Percentiles rank a stretch among this genome's conserved stretches.
Evolutionary conservation across 2,329 filamentous ascomycete genomes (phyloP).

Genomic region (Catunica adiposa): DNA sequence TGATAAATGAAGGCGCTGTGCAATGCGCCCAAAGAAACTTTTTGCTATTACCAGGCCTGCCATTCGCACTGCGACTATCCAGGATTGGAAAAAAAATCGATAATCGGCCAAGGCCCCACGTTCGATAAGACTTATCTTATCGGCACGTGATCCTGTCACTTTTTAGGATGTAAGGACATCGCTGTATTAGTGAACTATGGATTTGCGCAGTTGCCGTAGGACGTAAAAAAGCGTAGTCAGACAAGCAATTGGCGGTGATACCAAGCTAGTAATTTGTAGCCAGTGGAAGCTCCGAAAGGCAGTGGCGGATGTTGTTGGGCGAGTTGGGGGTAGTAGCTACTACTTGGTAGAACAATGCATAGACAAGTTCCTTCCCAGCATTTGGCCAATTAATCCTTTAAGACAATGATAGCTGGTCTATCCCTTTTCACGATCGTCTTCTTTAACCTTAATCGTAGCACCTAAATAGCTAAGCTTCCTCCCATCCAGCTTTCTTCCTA

Average conservation of each 20-base stretch:
- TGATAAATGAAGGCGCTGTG: background rate
- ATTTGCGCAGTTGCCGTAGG: no score
- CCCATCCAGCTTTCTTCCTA: background rate
- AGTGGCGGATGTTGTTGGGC: no score
- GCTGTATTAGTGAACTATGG: background rate
- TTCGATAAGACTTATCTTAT: conserved; percentile 11
- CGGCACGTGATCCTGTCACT: conserved; percentile 2
- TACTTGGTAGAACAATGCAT: background rate
- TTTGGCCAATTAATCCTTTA: conserved; percentile 2
- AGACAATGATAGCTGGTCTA: background rate
- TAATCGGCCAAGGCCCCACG: conserved; percentile 10
- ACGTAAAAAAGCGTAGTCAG: background rate
- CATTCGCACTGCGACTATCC: conserved; percentile 14
- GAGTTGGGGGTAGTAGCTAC: no score
- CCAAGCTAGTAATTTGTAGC: background rate
- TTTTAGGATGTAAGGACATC: background rate
- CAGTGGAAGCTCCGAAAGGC: no score
- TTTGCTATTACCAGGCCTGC: background rate
- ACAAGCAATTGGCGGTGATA: background rate
- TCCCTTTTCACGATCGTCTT: conserved; percentile 8
- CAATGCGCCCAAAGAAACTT: conserved; percentile 1
- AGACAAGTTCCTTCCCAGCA: background rate
- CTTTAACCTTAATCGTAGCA: background rate
- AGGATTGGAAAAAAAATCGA: conserved; percentile 11
- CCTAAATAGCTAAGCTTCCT: background rate